Base-by-base conservation (phyloP, 148 eudicot genomes). In the Cornus florida region DNA sequence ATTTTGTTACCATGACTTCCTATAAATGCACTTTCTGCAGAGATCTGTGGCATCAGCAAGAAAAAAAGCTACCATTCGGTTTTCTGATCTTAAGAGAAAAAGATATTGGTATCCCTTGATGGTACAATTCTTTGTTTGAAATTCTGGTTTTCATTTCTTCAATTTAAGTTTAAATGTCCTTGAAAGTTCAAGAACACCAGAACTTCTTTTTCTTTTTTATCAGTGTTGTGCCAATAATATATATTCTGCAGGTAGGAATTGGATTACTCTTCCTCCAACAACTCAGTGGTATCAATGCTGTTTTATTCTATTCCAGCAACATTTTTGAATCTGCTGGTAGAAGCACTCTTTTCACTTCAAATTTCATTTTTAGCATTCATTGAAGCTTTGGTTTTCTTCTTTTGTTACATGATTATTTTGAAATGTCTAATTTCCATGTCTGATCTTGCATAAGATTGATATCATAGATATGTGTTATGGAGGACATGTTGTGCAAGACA, bases 251-350 rank as follows among this genome's bases (percentile, higher is more conserved):
- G 96, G 82, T 92, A 72, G 96, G 96, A 60, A 87, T 88, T 56
- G 98, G 98, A 48, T 74, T 95, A 79, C 97, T 95, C 76, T 62
- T 89, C 65, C 89, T 95, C 71, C 98, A 95, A 78, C 98, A 95
- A 83, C 93, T 95, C 71, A 83, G 89, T 85, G 98, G 98, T 74
- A 91, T 90, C 38, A 95, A 93, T 46, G 98, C 89, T 81, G 91
- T 95, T 73, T 75, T 95, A 23, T 95, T 93, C 83, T 95, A 95
- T 74, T 89, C 98, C 78, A 92, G 87, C 73, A 89, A 83, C 66
- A 95, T 93, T 62, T 95, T 94, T 75, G 82, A 87, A 82, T 83
- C 87, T 70, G 98, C 98, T 79, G 98, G 98, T 94, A 67, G 84
- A 24, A 43, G 17, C 74, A 69, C 69, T 60, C 56, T 17, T 20